Evolutionary conservation across 768 basidiomycete species (phyloP).

Genomic region (Clavulina sp.): DNA sequence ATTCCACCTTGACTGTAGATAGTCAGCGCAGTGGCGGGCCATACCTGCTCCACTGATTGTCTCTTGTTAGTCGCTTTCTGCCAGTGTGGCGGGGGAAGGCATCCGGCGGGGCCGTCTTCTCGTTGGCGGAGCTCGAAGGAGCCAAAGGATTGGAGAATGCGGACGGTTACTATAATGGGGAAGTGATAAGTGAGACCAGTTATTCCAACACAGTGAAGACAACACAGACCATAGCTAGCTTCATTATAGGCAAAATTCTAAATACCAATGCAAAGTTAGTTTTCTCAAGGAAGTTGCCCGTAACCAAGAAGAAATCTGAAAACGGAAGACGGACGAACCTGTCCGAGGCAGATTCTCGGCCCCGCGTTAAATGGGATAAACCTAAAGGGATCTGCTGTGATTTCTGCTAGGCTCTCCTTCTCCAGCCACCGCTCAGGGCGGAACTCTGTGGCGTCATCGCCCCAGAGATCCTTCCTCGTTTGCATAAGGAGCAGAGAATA

Average conservation of each 20-base stretch:
- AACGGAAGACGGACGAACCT: background rate
- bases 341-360: constrained; percentile 7
- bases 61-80: constrained; percentile 6
- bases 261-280: background rate
- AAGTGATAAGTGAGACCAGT: background rate
- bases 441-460: constrained; percentile 19
- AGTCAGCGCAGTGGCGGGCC: constrained; percentile 7
- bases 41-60: constrained; percentile 2
- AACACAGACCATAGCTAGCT: constrained; percentile 5
- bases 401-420: constrained; percentile 3
- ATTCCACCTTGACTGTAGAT: constrained; percentile 37
- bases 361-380: constrained; percentile 1
- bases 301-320: background rate
- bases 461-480: constrained; percentile 18
- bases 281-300: background rate
- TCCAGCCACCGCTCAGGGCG: constrained; percentile 19
- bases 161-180: constrained; percentile 1
- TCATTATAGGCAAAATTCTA: constrained; percentile 11
- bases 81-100: constrained; percentile 5
- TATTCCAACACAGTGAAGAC: background rate
- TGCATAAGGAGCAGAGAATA: constrained; percentile 13
- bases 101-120: constrained; percentile 5
- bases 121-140: constrained; percentile 3
- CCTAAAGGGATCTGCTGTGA: background rate
- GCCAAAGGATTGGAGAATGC: constrained; percentile 6